Evolutionary conservation across 495 filamentous ascomycete species (phyloP).

Genomic region (Daldinia decipiens): DNA sequence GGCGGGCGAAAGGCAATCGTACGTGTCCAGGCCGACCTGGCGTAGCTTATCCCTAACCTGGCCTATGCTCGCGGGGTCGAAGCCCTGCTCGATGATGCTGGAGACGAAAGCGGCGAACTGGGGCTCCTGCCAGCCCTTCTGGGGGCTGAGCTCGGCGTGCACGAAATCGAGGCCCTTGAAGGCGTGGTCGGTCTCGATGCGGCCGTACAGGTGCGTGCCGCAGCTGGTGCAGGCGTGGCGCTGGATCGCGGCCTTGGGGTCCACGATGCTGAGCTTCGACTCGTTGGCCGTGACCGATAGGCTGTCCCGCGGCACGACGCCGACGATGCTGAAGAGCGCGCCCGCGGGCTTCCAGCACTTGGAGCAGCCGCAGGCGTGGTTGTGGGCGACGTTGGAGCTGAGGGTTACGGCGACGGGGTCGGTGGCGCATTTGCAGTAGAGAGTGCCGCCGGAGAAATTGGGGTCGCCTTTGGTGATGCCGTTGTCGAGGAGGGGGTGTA

Average conservation of each 20-base stretch:
- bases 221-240: conserved; percentile 67
- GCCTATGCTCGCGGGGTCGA: conserved; percentile 61
- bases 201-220: conserved; percentile 66
- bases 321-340: conserved; percentile 68
- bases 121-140: conserved; percentile 69
- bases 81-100: conserved; percentile 70
- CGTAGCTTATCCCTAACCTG: conserved; percentile 61
- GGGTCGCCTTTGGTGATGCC: conserved; percentile 58
- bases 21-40: conserved; percentile 61
- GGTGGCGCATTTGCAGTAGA: conserved; percentile 63
- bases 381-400: conserved; percentile 64
- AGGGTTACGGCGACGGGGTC: conserved; percentile 64
- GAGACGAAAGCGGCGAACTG: conserved; percentile 71
- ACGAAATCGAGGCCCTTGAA: conserved; percentile 72
- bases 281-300: conserved; percentile 61
- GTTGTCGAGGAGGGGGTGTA: conserved; percentile 69
- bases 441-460: conserved; percentile 62
- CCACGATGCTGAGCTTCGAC: conserved; percentile 64
- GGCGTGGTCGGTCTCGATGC: conserved; percentile 68
- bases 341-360: conserved; percentile 71
- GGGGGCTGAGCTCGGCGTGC: conserved; percentile 65
- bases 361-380: conserved; percentile 73
- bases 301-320: conserved; percentile 60
- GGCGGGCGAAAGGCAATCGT: conserved; percentile 64
- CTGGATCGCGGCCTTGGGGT: conserved; percentile 63